Percentiles rank a stretch among this genome's conserved stretches.
Conservation (phyloP, 257 asterid genomes). For the Nicotiana otophora region DNA sequence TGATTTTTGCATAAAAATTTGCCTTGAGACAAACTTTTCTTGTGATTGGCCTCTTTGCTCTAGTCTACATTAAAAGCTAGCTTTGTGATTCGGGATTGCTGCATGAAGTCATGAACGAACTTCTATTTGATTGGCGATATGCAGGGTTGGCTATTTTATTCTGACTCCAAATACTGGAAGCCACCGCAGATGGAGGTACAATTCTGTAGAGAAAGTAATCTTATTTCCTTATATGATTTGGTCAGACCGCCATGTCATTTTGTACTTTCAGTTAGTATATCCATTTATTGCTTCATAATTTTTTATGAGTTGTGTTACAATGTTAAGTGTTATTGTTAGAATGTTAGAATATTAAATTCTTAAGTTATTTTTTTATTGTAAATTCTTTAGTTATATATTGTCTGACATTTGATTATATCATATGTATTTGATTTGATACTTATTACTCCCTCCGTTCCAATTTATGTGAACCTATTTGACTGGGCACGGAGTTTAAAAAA, state of each 20-base stretch:
- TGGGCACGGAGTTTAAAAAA: no score
- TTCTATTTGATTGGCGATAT: constrained; percentile 14
- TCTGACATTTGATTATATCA: not conserved
- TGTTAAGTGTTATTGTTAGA: not conserved
- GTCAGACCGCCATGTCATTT: not conserved
- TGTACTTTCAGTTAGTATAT: constrained; percentile 1
- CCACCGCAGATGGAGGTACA: constrained; percentile 96
- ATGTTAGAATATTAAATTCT: not conserved
- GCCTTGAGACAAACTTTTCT: not conserved
- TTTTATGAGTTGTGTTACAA: not conserved
- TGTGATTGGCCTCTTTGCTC: not conserved
- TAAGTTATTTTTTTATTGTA: not conserved
- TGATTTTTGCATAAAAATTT: not conserved
- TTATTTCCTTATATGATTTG: not conserved
- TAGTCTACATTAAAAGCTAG: not conserved
- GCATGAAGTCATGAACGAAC: constrained; percentile 3
- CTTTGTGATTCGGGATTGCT: not conserved
- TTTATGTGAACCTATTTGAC: no score
- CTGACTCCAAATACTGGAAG: constrained; percentile 90
- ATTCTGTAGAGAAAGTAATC: constrained; percentile 6
- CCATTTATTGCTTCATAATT: not conserved
- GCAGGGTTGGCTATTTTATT: constrained; percentile 97
- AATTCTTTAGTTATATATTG: not conserved
- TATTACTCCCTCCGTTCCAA: no score
- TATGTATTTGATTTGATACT: not conserved